Percentiles rank a stretch among this genome's conserved stretches.
These are phyloP conservation scores for Remersonia thermophila DNA, from an alignment of 2,329 filamentous ascomycete species.

Conservation along the genomic window DNA sequence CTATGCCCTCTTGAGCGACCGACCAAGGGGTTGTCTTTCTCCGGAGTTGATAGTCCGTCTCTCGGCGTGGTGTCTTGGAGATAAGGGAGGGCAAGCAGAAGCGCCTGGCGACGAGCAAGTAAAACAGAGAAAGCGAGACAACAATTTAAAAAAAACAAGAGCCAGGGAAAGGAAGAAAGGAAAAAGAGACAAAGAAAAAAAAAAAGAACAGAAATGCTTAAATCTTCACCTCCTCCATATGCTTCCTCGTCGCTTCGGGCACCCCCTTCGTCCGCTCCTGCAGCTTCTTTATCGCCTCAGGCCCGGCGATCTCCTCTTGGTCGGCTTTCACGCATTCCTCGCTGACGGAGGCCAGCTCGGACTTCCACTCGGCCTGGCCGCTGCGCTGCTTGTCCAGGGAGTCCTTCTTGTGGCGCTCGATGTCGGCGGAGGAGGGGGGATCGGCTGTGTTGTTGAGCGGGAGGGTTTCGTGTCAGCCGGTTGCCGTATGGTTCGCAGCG, in stretches of 20 bases:
- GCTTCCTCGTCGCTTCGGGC: slow-evolving; percentile 33
- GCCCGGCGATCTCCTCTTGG: slow-evolving; percentile 27
- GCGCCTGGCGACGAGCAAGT: no score
- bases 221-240: not conserved
- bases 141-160: no score
- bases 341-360: slow-evolving; percentile 63
- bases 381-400: slow-evolving; percentile 53
- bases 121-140: no score
- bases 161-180: not conserved
- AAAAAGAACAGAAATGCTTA: not conserved
- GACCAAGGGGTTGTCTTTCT: no score
- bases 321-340: slow-evolving; percentile 68
- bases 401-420: slow-evolving; percentile 49
- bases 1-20: no score
- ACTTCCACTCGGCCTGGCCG: slow-evolving; percentile 64
- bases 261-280: slow-evolving; percentile 47
- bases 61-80: no score
- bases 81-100: no score
- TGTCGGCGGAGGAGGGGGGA: slow-evolving; percentile 23
- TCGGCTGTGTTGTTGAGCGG: slow-evolving; percentile 12
- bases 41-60: no score
- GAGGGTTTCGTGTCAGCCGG: no score
- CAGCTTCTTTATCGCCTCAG: slow-evolving; percentile 31
- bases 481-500: no score
- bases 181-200: not conserved